Evolutionary conservation across 2,329 filamentous ascomycete species (phyloP).

Genomic region (Trematosphaeria pertusa): DNA sequence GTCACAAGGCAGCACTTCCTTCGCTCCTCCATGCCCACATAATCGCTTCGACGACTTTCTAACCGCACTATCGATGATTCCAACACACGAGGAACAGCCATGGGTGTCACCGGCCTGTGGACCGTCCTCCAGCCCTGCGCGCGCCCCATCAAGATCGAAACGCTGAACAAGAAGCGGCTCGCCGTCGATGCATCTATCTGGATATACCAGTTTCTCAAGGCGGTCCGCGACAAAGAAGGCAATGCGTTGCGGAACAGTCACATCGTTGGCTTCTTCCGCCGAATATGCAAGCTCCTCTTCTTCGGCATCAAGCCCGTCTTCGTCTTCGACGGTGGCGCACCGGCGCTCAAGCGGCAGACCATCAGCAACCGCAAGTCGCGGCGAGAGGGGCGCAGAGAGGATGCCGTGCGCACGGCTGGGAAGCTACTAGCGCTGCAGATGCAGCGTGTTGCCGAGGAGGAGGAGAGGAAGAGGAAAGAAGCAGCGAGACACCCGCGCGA

Average conservation of each 20-base stretch:
- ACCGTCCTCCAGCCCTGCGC: slow-evolving; percentile 94
- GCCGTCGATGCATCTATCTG: slow-evolving; percentile 98
- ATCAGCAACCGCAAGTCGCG: slow-evolving; percentile 79
- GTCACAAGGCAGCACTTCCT: slow-evolving; percentile 15
- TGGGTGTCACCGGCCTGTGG: slow-evolving; percentile 99
- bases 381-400: slow-evolving; percentile 87
- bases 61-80: slow-evolving; percentile 21
- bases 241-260: slow-evolving; percentile 96
- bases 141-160: slow-evolving; percentile 93
- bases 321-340: slow-evolving; percentile 96
- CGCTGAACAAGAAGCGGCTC: slow-evolving; percentile 92
- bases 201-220: slow-evolving; percentile 99
- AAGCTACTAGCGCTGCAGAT: slow-evolving; percentile 94
- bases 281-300: slow-evolving; percentile 97
- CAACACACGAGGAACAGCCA: slow-evolving; percentile 48
- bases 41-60: not conserved
- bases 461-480: slow-evolving; percentile 70
- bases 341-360: slow-evolving; percentile 87
- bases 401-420: slow-evolving; percentile 89
- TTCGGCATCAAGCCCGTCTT: slow-evolving; percentile 97
- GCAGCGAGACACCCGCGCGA: slow-evolving; percentile 47
- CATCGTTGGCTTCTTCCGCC: slow-evolving; percentile 95
- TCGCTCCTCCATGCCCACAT: not conserved
- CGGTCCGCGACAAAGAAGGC: slow-evolving; percentile 96
- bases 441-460: slow-evolving; percentile 87